phyloP scores from a whole-genome alignment of 176 grass and related monocot species.

The Alopecurus myosuroides region DNA sequence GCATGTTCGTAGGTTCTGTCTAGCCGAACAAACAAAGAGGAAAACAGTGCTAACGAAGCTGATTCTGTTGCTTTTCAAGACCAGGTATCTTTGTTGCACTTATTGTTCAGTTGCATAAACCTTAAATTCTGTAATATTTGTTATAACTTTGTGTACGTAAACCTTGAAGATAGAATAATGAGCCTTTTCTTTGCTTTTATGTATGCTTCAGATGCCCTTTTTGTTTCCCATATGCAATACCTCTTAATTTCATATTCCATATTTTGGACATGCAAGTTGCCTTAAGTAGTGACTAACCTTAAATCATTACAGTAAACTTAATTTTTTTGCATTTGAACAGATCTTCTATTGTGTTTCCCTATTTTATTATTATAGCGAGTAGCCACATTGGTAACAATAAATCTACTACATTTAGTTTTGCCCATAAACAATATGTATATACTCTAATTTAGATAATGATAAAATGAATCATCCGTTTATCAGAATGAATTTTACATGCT shows the following conservation, averaged over 20 bases:
- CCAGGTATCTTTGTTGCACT: conserved; percentile 42
- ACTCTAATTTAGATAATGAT: neutral
- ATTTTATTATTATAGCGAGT: neutral
- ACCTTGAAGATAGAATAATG: neutral
- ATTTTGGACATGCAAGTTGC: neutral
- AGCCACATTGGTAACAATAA: neutral
- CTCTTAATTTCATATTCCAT: neutral
- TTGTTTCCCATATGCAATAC: neutral
- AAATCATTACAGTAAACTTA: neutral
- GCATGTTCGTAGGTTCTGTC: conserved; percentile 38
- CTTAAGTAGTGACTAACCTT: neutral
- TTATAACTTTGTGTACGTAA: neutral
- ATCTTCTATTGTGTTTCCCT: neutral
- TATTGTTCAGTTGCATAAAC: conserved; percentile 6
- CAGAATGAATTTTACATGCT: neutral
- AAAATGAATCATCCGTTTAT: neutral
- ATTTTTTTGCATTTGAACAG: neutral
- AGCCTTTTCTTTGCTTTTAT: neutral
- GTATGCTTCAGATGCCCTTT: neutral
- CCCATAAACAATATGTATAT: neutral
- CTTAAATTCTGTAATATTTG: neutral
- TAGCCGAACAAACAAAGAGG: conserved; percentile 51
- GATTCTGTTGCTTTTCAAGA: conserved; percentile 71
- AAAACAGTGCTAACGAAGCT: conserved; percentile 47
- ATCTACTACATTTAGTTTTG: neutral